Conservation (phyloP, 108 stramenopile genomes). For the Cyclotella kingstonii region DNA sequence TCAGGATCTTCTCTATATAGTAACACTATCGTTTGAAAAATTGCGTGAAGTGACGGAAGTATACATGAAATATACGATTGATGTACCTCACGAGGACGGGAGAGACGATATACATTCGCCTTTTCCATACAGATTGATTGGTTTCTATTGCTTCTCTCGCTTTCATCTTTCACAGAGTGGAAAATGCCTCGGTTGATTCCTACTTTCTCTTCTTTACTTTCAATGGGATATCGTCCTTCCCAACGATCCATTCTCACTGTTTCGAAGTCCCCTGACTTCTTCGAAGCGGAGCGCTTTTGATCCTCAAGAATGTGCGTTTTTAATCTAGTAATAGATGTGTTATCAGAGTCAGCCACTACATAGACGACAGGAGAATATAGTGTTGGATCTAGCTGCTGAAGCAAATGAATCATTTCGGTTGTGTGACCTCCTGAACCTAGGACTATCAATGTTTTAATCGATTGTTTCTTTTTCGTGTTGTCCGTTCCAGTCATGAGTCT, state of each 20-base stretch:
- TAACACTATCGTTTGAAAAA: conserved; percentile 38
- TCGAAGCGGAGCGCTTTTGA: not conserved
- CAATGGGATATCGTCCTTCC: conserved; percentile 26
- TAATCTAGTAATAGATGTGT: conserved; percentile 57
- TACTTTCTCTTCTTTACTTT: not conserved
- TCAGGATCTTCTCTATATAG: conserved; percentile 53
- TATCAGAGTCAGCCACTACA: conserved; percentile 68
- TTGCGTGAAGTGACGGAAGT: conserved; percentile 49
- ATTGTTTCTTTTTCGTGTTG: conserved; percentile 1
- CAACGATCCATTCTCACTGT: not conserved
- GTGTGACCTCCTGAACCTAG: conserved; percentile 89
- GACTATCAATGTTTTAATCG: conserved; percentile 66
- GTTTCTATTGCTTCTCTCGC: not conserved
- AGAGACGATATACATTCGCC: conserved; percentile 47
- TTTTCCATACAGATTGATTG: conserved; percentile 4
- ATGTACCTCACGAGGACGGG: conserved; percentile 71
- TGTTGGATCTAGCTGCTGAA: conserved; percentile 48
- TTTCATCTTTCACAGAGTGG: not conserved
- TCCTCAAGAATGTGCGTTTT: conserved; percentile 16
- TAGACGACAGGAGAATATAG: conserved; percentile 61
- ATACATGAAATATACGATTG: conserved; percentile 60
- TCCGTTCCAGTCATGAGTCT: not conserved
- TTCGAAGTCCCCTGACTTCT: not conserved
- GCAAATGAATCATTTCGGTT: conserved; percentile 82
- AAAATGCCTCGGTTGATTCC: not conserved